Evolutionary conservation across 1,284 basidiomycete genomes (phyloP).

Genomic region (Omphalotus olearius): DNA sequence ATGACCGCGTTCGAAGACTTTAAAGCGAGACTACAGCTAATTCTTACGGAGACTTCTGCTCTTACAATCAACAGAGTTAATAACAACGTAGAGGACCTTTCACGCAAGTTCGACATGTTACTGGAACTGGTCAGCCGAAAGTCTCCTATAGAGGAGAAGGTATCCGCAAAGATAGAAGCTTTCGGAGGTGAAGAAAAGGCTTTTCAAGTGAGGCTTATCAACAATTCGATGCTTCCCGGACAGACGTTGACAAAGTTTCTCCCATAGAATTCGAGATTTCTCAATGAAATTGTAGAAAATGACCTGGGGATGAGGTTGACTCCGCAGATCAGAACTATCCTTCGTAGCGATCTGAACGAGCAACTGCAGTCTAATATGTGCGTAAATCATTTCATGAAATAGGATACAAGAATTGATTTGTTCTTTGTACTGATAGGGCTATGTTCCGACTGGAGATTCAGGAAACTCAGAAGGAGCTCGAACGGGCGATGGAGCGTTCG

Average conservation of each 20-base stretch:
- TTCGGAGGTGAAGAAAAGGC: constrained; percentile 21
- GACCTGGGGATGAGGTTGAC: constrained; percentile 14
- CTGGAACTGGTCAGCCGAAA: constrained; percentile 10
- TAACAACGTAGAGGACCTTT: constrained; percentile 11
- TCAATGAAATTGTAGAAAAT: constrained; percentile 18
- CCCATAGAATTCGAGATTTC: constrained; percentile 17
- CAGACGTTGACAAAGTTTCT: not conserved
- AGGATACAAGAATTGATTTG: not conserved
- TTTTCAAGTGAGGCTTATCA: constrained; percentile 17
- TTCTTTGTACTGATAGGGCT: constrained; percentile 13
- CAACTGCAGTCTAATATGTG: constrained; percentile 19
- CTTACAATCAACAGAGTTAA: constrained; percentile 17
- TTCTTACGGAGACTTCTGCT: constrained; percentile 20
- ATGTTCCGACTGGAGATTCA: constrained; percentile 22
- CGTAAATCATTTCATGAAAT: not conserved
- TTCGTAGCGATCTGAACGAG: constrained; percentile 18
- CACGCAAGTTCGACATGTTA: constrained; percentile 16
- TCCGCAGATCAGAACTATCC: constrained; percentile 14
- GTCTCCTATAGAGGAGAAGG: constrained; percentile 18
- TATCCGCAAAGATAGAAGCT: constrained; percentile 15
- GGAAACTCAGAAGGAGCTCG: constrained; percentile 18
- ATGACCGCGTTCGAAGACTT: constrained; percentile 17
- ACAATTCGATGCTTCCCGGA: not conserved
- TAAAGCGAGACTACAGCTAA: constrained; percentile 17
- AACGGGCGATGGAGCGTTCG: constrained; percentile 20